Conservation (phyloP, 1,284 basidiomycete species). For the Rhizoctonia solani region DNA sequence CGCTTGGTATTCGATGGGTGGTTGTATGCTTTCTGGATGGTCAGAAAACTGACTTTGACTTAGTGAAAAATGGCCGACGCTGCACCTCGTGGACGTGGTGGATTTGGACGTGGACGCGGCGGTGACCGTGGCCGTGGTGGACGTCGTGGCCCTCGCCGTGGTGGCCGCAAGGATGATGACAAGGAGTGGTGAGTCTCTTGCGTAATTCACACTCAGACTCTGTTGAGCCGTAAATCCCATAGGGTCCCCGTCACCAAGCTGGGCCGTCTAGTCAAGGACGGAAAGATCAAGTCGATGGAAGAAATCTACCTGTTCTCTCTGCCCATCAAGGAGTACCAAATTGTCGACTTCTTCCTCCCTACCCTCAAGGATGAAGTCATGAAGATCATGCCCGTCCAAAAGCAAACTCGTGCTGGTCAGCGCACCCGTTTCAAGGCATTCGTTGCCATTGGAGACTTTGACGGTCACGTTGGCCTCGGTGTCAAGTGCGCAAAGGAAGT, state of each 20-base stretch:
- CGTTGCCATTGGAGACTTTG: constrained; percentile 98
- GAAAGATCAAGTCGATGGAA: constrained; percentile 99
- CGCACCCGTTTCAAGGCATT: constrained; percentile 99
- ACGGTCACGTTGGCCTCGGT: constrained; percentile 98
- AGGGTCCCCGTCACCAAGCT: constrained; percentile 99
- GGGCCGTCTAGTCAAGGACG: constrained; percentile 98
- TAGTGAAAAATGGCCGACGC: constrained; percentile 69
- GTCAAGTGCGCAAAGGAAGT: constrained; percentile 99
- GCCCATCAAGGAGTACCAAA: constrained; percentile 98
- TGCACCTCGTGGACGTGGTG: constrained; percentile 73
- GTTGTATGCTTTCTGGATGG: constrained; percentile 6
- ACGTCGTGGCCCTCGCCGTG: constrained; percentile 89
- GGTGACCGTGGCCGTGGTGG: constrained; percentile 77
- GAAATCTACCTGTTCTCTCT: constrained; percentile 99
- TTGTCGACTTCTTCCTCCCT: constrained; percentile 96
- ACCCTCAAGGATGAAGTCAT: constrained; percentile 99
- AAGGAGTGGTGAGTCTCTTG: constrained; percentile 87
- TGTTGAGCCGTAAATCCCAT: background rate
- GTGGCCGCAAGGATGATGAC: constrained; percentile 97
- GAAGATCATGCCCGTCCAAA: constrained; percentile 99
- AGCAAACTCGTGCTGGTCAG: constrained; percentile 99
- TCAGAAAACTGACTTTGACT: constrained; percentile 2
- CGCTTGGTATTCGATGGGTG: background rate
- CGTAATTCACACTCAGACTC: background rate
- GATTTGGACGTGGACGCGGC: constrained; percentile 65